Conservation (phyloP, 1,284 basidiomycete genomes). For the Meira miltonrushii region DNA sequence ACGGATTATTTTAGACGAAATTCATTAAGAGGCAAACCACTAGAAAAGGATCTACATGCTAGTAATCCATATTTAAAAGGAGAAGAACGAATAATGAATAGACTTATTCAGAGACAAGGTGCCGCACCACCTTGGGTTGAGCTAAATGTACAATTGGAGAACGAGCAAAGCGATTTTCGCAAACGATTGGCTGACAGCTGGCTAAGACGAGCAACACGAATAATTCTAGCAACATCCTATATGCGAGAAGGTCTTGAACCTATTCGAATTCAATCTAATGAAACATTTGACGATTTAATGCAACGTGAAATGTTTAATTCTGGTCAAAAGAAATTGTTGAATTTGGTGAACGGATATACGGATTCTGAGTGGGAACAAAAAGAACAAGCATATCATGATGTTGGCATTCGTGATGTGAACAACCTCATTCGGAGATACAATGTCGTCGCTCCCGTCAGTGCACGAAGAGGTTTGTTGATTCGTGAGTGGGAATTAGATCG, state of each 20-base stretch:
- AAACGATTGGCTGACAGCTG: constrained; percentile 61
- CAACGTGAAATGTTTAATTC: background rate
- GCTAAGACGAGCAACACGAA: constrained; percentile 64
- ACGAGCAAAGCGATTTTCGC: constrained; percentile 63
- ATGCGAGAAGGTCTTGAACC: constrained; percentile 13
- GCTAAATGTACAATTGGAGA: constrained; percentile 65
- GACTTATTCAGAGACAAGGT: constrained; percentile 77
- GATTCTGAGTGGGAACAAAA: constrained; percentile 70
- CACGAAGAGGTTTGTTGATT: constrained; percentile 29
- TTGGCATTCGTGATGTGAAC: constrained; percentile 32
- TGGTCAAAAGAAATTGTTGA: constrained; percentile 14
- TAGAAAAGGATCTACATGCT: constrained; percentile 63
- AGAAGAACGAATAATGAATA: constrained; percentile 70
- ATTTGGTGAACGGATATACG: constrained; percentile 57
- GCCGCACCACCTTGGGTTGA: constrained; percentile 88
- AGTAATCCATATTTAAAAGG: constrained; percentile 63
- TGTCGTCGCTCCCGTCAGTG: constrained; percentile 33
- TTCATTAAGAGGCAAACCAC: constrained; percentile 69
- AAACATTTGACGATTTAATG: background rate
- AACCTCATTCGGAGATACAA: constrained; percentile 37
- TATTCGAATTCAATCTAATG: background rate
- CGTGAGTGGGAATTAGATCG: constrained; percentile 9
- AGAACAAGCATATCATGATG: constrained; percentile 56
- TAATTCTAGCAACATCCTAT: constrained; percentile 52
- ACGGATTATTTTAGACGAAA: constrained; percentile 70